A percentile compares a stretch with the other conserved stretches of the same genome.
Evolutionary conservation across 2,329 filamentous ascomycete species (phyloP).

Genomic region (Coniochaeta prunicola): DNA sequence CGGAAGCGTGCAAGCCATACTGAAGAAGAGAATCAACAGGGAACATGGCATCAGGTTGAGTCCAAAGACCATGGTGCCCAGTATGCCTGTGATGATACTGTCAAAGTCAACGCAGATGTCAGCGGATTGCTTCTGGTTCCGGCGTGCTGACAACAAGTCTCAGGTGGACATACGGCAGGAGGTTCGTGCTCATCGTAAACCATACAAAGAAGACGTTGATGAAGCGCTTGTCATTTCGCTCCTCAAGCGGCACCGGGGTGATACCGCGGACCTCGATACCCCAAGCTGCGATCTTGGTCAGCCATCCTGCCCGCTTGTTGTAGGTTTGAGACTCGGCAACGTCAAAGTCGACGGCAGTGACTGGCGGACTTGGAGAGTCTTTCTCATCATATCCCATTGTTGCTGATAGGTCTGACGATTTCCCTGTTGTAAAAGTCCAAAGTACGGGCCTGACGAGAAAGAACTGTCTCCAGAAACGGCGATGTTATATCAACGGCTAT

Average conservation of each 20-base stretch:
- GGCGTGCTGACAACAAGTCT: not conserved
- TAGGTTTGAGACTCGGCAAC: not conserved
- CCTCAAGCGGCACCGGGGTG: conserved; percentile 20
- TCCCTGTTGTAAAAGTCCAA: not conserved
- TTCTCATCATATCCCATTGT: not conserved
- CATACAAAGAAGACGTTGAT: conserved; percentile 23
- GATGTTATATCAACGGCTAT: not conserved
- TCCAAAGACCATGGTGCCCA: conserved; percentile 11
- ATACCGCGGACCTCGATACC: conserved; percentile 20
- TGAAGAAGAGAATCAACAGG: conserved; percentile 4
- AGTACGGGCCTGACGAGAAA: not conserved
- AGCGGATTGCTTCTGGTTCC: not conserved
- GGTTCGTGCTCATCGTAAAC: conserved; percentile 21
- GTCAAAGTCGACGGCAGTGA: not conserved
- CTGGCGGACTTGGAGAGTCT: not conserved
- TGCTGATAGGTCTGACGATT: not conserved
- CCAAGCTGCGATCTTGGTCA: not conserved
- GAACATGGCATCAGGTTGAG: not conserved
- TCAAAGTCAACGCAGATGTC: not conserved
- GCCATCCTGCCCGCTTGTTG: not conserved
- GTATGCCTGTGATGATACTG: conserved; percentile 14
- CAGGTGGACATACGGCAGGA: conserved; percentile 19
- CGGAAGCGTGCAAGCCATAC: not conserved
- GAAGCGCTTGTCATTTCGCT: conserved; percentile 21
- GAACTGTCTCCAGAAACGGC: not conserved